Evolutionary conservation across 2,329 filamentous ascomycete species (phyloP).

Genomic region (Colletotrichum australisinense): DNA sequence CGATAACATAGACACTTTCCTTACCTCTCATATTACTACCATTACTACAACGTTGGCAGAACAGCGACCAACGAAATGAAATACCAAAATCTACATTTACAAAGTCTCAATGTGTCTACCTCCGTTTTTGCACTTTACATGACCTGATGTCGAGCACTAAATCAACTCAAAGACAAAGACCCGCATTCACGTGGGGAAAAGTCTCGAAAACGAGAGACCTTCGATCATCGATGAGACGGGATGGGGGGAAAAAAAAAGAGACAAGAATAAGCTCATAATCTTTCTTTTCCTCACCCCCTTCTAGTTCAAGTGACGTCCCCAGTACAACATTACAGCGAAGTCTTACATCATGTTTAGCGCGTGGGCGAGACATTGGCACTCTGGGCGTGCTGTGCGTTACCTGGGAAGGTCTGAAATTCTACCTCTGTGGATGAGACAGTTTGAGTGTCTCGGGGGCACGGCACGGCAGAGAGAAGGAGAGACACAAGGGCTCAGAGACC

Average conservation of each 20-base stretch:
- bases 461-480: background rate
- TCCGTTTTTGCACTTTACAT: background rate
- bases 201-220: background rate
- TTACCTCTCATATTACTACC: background rate
- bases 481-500: background rate
- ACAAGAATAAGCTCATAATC: background rate
- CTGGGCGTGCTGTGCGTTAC: background rate
- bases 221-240: background rate
- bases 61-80: background rate
- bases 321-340: background rate
- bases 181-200: background rate
- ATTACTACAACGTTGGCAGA: background rate
- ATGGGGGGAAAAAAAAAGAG: background rate
- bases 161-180: background rate
- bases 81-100: background rate
- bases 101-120: background rate
- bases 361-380: background rate
- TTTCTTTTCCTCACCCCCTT: background rate
- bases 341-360: background rate
- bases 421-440: background rate
- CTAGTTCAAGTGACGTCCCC: background rate
- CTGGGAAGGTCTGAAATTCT: background rate
- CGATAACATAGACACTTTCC: conserved; percentile 18
- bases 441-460: background rate
- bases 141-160: background rate